Evolutionary conservation across 441 rosid species (phyloP).

Genomic region (Capsella rubella): DNA sequence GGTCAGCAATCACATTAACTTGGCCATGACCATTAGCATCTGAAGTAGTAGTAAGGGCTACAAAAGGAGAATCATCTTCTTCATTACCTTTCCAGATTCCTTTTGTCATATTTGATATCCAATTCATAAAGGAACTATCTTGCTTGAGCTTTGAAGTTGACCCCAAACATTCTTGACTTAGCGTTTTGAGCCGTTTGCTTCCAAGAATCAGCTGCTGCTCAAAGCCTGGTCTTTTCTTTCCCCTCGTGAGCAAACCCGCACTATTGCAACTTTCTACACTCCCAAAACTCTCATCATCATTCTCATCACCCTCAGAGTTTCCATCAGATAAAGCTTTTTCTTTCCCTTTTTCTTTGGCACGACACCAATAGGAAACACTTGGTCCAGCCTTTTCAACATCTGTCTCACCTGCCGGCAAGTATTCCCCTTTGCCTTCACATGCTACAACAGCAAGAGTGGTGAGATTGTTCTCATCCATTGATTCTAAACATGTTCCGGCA

Average conservation of each 20-base stretch:
- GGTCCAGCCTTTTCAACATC: constrained; percentile 29
- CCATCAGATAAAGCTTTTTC: constrained; percentile 70
- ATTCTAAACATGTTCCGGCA: constrained; percentile 47
- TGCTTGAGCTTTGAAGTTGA: constrained; percentile 59
- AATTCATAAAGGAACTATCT: constrained; percentile 88
- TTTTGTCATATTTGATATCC: constrained; percentile 91
- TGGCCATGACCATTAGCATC: constrained; percentile 41
- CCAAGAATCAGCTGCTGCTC: constrained; percentile 60
- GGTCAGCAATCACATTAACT: constrained; percentile 40
- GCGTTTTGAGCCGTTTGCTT: constrained; percentile 66
- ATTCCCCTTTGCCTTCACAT: constrained; percentile 42
- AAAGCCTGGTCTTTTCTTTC: constrained; percentile 58
- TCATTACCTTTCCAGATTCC: constrained; percentile 60
- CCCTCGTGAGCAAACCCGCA: constrained; percentile 52
- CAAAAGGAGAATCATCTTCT: constrained; percentile 48
- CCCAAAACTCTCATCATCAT: constrained; percentile 54
- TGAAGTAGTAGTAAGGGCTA: constrained; percentile 49
- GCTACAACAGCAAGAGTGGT: constrained; percentile 40
- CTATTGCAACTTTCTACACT: constrained; percentile 92
- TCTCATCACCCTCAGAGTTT: constrained; percentile 47
- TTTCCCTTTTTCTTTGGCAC: constrained; percentile 55
- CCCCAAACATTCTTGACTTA: constrained; percentile 55
- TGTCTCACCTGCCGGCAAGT: constrained; percentile 44
- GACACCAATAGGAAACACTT: constrained; percentile 41
- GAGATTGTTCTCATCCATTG: constrained; percentile 66